Percentiles rank a stretch among this genome's conserved stretches.
These are phyloP conservation scores for Cicer judaicum DNA, from an alignment of 306 rosid species.

Conservation along the genomic window DNA sequence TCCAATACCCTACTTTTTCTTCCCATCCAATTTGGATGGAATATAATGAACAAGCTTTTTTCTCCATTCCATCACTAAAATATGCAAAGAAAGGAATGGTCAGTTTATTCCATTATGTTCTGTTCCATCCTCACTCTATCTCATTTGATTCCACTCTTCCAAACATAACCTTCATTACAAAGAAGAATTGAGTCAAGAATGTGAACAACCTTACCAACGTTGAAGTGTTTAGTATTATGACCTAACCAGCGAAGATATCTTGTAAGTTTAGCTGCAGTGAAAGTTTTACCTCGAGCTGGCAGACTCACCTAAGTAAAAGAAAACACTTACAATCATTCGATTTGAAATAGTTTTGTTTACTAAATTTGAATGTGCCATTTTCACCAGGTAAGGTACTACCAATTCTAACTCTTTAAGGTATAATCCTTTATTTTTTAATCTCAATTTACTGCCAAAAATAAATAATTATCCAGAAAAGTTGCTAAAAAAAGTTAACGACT, in stretches of 20 bases:
- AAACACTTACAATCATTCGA: constrained; percentile 44
- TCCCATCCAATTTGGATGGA: constrained; percentile 12
- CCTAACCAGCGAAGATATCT: constrained; percentile 99
- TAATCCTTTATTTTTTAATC: constrained; percentile 29
- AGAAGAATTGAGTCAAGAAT: constrained; percentile 48
- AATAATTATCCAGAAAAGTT: neutral
- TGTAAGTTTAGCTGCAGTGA: constrained; percentile 93
- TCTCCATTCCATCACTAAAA: constrained; percentile 5
- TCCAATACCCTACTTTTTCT: neutral
- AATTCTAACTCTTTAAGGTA: constrained; percentile 32
- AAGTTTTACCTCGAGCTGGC: constrained; percentile 99
- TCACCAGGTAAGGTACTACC: constrained; percentile 24
- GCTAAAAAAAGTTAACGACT: constrained; percentile 6
- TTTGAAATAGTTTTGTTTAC: constrained; percentile 28
- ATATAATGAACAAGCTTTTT: neutral
- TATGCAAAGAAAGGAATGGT: neutral
- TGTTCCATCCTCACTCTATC: neutral
- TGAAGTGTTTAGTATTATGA: constrained; percentile 98
- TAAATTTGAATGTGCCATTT: constrained; percentile 30
- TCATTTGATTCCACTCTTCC: constrained; percentile 14
- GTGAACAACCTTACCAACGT: constrained; percentile 91
- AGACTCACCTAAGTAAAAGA: constrained; percentile 79
- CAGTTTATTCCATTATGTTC: neutral
- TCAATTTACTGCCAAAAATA: constrained; percentile 32
- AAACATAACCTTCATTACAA: constrained; percentile 25